Base-by-base conservation (phyloP, 768 basidiomycete genomes). In the Pholiota conissans region DNA sequence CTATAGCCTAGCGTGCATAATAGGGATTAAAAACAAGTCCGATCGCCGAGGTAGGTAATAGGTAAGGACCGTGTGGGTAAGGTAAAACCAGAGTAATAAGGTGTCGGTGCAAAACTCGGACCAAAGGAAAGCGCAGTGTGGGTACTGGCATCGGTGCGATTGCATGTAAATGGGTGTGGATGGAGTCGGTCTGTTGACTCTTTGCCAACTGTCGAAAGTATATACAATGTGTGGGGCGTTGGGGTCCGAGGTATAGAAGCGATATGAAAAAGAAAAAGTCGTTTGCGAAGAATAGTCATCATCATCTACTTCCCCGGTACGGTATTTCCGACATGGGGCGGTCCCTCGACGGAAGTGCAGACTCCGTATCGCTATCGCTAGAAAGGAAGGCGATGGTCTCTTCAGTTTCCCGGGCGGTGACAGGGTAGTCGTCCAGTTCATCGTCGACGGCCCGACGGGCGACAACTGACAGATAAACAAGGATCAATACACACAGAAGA, bases 381-480 rank as follows among this genome's bases (percentile, higher is more conserved):
- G 54, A 29, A 8, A 65, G 57, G 60, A 67, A 69, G 11, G 57
- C 61, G 49, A 60, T 51, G 20, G 64, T 69, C 26, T 65, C 66
- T 30, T 67, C 67, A 1, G 39, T 53, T 48, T 67, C 66, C 10
- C 60, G 64, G 40, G 62, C 57, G 22, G 40, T 59, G 37, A 65
- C 58, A 39, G 67, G 64, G 4, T 69, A 76, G 52, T 76, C 78
- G 48, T 78, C 77, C 35, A 84, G 68, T 63, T 84, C 81, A 7
- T 79, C 75, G 60, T 83, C 75, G 34, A 83, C 79, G 11, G 80
- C 81, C 52, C 81, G 79, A 13, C 92, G 87, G 37, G 93, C 93
- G 57, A 95, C 84, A 69, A 84, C 79, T 48, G 89, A 85, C 49
- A 95, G 79, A 73, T 95, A 95, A 49, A 92, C 64, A 61, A 94